phyloP scores from a whole-genome alignment of 2,329 filamentous ascomycete genomes.

The Fusarium sp. region DNA sequence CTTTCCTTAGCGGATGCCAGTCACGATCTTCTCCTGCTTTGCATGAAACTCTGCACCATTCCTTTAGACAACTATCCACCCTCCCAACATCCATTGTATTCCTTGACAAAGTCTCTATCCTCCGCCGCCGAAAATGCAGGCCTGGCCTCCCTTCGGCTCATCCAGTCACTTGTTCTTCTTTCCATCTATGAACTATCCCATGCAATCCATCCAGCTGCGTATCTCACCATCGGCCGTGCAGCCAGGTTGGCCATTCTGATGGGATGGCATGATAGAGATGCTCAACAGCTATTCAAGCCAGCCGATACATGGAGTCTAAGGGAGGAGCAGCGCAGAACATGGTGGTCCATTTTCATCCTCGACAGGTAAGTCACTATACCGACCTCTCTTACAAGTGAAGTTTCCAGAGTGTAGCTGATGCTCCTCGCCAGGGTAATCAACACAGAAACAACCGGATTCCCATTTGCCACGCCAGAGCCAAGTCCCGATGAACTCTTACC shows the following conservation, averaged over 20 bases:
- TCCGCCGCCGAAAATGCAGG: constrained; percentile 15
- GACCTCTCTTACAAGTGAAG: not conserved
- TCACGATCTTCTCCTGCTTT: constrained; percentile 25
- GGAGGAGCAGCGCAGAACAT: constrained; percentile 33
- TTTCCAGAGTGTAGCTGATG: not conserved
- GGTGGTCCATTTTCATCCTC: constrained; percentile 35
- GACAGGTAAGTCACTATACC: constrained; percentile 19
- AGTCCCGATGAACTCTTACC: constrained; percentile 20
- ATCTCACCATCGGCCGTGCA: constrained; percentile 28
- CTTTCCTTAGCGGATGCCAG: not conserved
- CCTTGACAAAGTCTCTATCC: constrained; percentile 11
- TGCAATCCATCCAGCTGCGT: constrained; percentile 32
- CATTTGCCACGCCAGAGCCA: constrained; percentile 20
- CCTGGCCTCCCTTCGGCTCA: constrained; percentile 21
- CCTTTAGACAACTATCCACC: not conserved
- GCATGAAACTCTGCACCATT: constrained; percentile 28
- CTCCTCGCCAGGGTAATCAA: constrained; percentile 12
- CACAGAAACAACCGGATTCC: constrained; percentile 7
- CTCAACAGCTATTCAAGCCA: constrained; percentile 20
- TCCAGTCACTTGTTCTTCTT: constrained; percentile 28
- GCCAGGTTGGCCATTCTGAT: constrained; percentile 29
- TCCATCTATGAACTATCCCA: constrained; percentile 25
- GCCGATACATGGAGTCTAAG: constrained; percentile 28
- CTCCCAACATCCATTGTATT: constrained; percentile 14
- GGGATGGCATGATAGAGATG: constrained; percentile 18